A percentile compares a stretch with the other conserved stretches of the same genome.
phyloP scores from a whole-genome alignment of 257 asterid species.

The Cinchona pubescens region DNA sequence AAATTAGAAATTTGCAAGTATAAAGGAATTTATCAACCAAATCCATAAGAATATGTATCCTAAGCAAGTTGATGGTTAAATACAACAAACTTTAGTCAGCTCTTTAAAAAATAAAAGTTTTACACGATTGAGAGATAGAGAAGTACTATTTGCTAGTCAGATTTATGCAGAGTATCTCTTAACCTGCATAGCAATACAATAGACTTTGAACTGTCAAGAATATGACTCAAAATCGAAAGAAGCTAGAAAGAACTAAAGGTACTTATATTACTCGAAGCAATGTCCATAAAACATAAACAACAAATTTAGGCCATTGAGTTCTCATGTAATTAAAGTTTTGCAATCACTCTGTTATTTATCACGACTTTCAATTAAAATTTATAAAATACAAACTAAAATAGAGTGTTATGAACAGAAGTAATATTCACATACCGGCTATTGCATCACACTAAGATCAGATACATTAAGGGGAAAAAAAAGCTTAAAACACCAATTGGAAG shows the following conservation, averaged over 20 bases:
- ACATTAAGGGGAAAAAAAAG: too few relatives aligned
- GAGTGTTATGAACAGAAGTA: not conserved
- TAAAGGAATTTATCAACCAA: too few relatives aligned
- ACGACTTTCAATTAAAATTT: not conserved
- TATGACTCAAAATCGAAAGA: not conserved
- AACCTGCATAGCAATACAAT: slow-evolving; percentile 3
- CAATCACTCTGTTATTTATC: not conserved
- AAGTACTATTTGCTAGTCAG: not conserved
- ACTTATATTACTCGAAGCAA: not conserved
- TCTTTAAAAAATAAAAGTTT: too few relatives aligned
- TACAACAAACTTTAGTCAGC: too few relatives aligned
- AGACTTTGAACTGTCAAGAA: not conserved
- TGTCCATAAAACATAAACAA: not conserved
- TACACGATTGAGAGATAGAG: too few relatives aligned
- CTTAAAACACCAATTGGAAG: too few relatives aligned
- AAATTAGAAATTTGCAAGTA: too few relatives aligned
- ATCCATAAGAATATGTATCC: too few relatives aligned
- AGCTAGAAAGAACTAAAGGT: not conserved
- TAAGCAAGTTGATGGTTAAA: too few relatives aligned
- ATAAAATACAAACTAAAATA: too few relatives aligned
- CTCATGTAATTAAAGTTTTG: too few relatives aligned
- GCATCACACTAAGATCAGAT: not conserved
- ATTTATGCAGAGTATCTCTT: not conserved
- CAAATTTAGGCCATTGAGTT: not conserved
- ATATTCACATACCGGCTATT: not conserved